Base-by-base conservation (phyloP, 1,284 basidiomycete species). In the Coriolopsis trogii region DNA sequence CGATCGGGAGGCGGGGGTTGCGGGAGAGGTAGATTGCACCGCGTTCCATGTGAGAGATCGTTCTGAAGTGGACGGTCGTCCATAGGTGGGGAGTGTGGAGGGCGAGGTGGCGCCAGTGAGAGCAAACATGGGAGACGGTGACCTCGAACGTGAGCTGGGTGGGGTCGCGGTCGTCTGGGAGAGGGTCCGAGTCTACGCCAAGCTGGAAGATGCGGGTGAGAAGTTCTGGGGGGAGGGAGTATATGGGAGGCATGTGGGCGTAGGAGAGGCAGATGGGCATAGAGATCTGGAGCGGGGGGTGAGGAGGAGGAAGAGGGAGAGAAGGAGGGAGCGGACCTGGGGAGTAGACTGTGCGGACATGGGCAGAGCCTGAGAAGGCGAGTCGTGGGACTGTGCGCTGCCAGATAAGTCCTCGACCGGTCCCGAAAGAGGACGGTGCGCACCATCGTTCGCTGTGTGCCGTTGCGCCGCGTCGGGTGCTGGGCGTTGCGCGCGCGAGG, bases 201-300 rank as follows among this genome's bases (percentile, higher is more conserved):
- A 82, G 69, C 48, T 74, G 57, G 65, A 84, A 82, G 24, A 85
- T 74, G 33, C 75, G 69, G 37, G 76, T 68, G 56, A 85, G 69
- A 53, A 84, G 73, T 63, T 85, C 82, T 49, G 80, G 75, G 31
- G 82, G 82, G 47, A 85, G 74, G 12, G 68, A 58, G 59, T 77
- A 66, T 33, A 81, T 73, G 60, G 69, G 65, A 30, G 61, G 41
- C 61, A 64, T 64, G 51, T 29, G 30, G 24, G 49, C 29, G 25
- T 38, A 47, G 20, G 49, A 49, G 41, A 47, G 15, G 47, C 37
- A 41, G 37, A 56, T 31, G 49, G 51, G 52, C 58, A 56, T 56
- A 33, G 52, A 43, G 48, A n/a, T n/a, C n/a, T n/a, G 30, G 20
- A 33, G 36, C 41, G 41, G 49, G 38, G 24, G 16, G n/a, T 26